Percentiles rank a stretch among this genome's conserved stretches.
Conservation (phyloP, 768 basidiomycete species). For the Clitopilus hobsonii region DNA sequence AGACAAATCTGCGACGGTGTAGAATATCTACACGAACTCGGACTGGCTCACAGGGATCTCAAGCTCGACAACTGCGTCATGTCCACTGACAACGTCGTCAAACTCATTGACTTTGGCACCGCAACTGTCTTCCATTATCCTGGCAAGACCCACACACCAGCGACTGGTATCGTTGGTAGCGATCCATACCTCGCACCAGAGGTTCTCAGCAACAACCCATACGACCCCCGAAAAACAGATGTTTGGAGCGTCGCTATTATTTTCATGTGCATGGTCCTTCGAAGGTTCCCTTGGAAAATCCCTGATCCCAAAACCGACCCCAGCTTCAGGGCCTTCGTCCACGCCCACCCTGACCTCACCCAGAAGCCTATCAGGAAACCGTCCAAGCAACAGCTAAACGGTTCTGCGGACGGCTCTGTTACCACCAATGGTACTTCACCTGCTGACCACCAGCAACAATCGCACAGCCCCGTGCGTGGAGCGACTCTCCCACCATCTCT, state of each 20-base stretch:
- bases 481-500: conserved; percentile 30
- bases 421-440: conserved; percentile 4
- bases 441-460: conserved; percentile 11
- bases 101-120: conserved; percentile 99
- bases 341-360: conserved; percentile 85
- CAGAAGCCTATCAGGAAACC: conserved; percentile 38
- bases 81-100: conserved; percentile 92
- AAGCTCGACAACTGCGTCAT: conserved; percentile 99
- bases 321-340: conserved; percentile 87
- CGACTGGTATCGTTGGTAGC: conserved; percentile 91
- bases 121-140: conserved; percentile 99
- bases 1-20: conserved; percentile 98
- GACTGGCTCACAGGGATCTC: conserved; percentile 96
- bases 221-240: conserved; percentile 97
- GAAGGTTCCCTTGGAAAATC: conserved; percentile 98
- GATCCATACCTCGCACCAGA: conserved; percentile 99
- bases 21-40: conserved; percentile 95
- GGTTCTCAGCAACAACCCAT: conserved; percentile 72
- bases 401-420: too few relatives aligned
- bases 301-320: conserved; percentile 92
- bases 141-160: conserved; percentile 74
- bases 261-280: conserved; percentile 97
- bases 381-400: conserved; percentile 13
- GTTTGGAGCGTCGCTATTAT: conserved; percentile 99
- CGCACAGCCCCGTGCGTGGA: conserved; percentile 24